phyloP scores from a whole-genome alignment of 75 land plant genomes.

The Sequoia sempervirens region DNA sequence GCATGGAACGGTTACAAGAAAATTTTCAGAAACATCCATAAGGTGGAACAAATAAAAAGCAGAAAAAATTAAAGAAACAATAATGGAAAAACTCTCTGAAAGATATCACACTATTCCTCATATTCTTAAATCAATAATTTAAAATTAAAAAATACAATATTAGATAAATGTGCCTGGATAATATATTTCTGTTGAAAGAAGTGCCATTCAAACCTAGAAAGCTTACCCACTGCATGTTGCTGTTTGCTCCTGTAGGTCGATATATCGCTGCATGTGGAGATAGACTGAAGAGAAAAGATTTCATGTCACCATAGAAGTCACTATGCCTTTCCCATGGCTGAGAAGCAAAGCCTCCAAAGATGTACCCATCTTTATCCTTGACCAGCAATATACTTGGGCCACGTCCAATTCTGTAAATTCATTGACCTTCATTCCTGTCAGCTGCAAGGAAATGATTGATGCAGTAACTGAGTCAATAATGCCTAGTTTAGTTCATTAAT shows the following conservation, averaged over 20 bases:
- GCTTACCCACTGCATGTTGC: constrained; percentile 23
- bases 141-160: neutral
- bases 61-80: neutral
- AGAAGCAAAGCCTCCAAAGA: too few relatives aligned
- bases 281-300: constrained; percentile 18
- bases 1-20: too few relatives aligned
- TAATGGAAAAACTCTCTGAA: neutral
- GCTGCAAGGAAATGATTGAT: constrained; percentile 10
- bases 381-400: too few relatives aligned
- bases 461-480: constrained; percentile 3
- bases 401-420: neutral
- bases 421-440: constrained; percentile 9
- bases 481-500: neutral
- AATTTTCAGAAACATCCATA: too few relatives aligned
- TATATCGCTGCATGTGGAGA: too few relatives aligned
- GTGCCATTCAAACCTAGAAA: neutral
- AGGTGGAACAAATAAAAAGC: too few relatives aligned
- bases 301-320: too few relatives aligned
- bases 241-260: too few relatives aligned
- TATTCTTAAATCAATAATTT: neutral
- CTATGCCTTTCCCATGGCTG: too few relatives aligned
- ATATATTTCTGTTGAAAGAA: neutral
- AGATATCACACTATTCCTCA: neutral
- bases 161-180: neutral
- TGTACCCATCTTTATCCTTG: constrained; percentile 36